These are phyloP conservation scores for Rubroboletus satanas DNA, from an alignment of 768 basidiomycete species.

Conservation along the genomic window DNA sequence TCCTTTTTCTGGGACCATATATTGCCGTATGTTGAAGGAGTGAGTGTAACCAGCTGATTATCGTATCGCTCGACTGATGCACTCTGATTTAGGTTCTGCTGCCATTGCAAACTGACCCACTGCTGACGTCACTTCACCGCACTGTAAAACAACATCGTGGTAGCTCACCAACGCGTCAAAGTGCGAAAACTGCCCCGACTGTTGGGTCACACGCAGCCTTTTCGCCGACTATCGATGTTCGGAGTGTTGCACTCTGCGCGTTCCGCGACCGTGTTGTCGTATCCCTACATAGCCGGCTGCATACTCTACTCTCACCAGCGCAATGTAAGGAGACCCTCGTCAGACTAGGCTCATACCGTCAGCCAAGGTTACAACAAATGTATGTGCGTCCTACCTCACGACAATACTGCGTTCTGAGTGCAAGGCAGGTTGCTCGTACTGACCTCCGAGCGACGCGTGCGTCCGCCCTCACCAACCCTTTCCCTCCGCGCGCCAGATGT, in stretches of 20 bases:
- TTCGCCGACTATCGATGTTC: constrained; percentile 68
- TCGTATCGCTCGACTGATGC: background rate
- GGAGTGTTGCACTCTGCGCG: constrained; percentile 70
- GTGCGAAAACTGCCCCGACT: constrained; percentile 37
- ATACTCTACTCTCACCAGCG: constrained; percentile 50
- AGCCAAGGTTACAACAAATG: constrained; percentile 81
- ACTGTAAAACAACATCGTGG: constrained; percentile 52
- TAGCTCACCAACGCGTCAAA: constrained; percentile 51
- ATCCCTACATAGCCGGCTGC: constrained; percentile 55
- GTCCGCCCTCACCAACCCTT: constrained; percentile 56
- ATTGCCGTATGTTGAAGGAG: constrained; percentile 83
- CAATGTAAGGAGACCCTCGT: constrained; percentile 54
- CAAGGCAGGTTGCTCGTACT: constrained; percentile 64
- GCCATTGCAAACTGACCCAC: constrained; percentile 57
- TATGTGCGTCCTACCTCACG: constrained; percentile 31
- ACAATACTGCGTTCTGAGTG: constrained; percentile 2
- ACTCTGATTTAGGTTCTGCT: constrained; percentile 48
- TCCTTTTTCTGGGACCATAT: constrained; percentile 91
- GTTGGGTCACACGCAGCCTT: constrained; percentile 28
- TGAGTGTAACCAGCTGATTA: constrained; percentile 35
- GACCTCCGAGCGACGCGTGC: constrained; percentile 59
- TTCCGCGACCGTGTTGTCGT: constrained; percentile 80
- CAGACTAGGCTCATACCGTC: constrained; percentile 53
- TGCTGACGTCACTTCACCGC: constrained; percentile 67
- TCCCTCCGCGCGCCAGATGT: constrained; percentile 49